Evolutionary conservation across 768 basidiomycete species (phyloP), one percentile per base, ranked within the genome.

Genomic region (Grammothele lineata): DNA sequence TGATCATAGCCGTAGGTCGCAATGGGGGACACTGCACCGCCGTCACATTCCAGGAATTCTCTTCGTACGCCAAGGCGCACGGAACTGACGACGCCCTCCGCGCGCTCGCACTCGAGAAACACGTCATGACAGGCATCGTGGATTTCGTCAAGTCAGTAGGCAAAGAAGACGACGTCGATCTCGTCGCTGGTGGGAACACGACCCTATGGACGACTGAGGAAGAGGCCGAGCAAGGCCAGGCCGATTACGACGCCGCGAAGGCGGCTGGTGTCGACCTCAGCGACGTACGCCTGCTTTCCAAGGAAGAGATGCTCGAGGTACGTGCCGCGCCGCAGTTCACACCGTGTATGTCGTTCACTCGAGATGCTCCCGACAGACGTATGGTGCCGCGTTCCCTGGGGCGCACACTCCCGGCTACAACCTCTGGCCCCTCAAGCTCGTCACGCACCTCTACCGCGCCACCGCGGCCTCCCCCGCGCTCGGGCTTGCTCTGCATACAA

Each of bases 21-120:
- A 92, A 91, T 54, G 89, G 87, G 1, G 87, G 89, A 0, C 87
- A 90, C 60, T 70, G 90, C 15, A 81, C 80, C 0, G 75, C 82
- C 0, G 59, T 60, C 32, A 57, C 67, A 3, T 81, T 80, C 57
- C 50, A 60, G 1, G 66, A 66, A 2, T 88, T 88, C 57, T 43
- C 55, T 1, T 50, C 56, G 1, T 68, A 70, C 15, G 54, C 65
- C 25, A 36, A 55, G 3, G 41, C 48, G 19, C 77, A 77, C 53
- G 83, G 81, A 0, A 58, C 64, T 0, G 71, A 76, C 3, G 80
- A 89, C 44, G 80, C 85, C 0, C 60, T 69, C 19, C 74, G 75
- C 23, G 71, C 74, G 0, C 71, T 77, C 24, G 66, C 65, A 0
- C 54, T 92, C 5, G 87, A 92, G 59, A 59, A 70, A 0, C 69